A percentile compares a stretch with the other conserved stretches of the same genome.
These are phyloP conservation scores for Condylostoma magnum DNA, from an alignment of 169 alveolate genomes.

Conservation along the genomic window DNA sequence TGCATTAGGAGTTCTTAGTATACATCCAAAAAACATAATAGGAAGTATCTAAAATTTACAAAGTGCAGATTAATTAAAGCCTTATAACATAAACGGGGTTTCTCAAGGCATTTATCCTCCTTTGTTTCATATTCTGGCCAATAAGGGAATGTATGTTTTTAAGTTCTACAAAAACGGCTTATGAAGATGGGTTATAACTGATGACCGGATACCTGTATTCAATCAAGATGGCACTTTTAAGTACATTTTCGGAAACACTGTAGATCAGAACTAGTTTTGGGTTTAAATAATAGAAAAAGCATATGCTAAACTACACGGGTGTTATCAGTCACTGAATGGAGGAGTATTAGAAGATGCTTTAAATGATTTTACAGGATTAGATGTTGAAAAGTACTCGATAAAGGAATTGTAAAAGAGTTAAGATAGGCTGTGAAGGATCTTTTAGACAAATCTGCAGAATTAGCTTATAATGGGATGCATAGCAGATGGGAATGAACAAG, in stretches of 20 bases:
- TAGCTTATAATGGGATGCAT: no score
- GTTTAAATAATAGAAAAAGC: slow-evolving; percentile 85
- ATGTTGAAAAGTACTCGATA: slow-evolving; percentile 27
- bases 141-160: slow-evolving; percentile 73
- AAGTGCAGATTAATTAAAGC: slow-evolving; percentile 45
- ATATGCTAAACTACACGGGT: slow-evolving; percentile 82
- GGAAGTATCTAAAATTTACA: slow-evolving; percentile 53
- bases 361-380: slow-evolving; percentile 65
- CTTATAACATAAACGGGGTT: slow-evolving; percentile 31
- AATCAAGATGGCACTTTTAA: slow-evolving; percentile 36
- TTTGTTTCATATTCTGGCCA: slow-evolving; percentile 65
- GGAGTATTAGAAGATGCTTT: slow-evolving; percentile 82
- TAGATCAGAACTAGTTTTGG: slow-evolving; percentile 64
- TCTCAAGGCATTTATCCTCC: slow-evolving; percentile 86
- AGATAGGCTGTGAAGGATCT: no score
- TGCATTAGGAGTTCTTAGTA: slow-evolving; percentile 56
- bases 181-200: slow-evolving; percentile 84
- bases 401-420: no score
- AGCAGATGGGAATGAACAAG: no score
- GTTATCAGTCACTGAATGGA: slow-evolving; percentile 69
- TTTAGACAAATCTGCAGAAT: no score
- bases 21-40: slow-evolving; percentile 66
- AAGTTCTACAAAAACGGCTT: slow-evolving; percentile 73
- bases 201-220: slow-evolving; percentile 69
- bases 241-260: slow-evolving; percentile 68